phyloP scores from a whole-genome alignment of 73 alveolate genomes.

The Tetrahymena elliotti region DNA sequence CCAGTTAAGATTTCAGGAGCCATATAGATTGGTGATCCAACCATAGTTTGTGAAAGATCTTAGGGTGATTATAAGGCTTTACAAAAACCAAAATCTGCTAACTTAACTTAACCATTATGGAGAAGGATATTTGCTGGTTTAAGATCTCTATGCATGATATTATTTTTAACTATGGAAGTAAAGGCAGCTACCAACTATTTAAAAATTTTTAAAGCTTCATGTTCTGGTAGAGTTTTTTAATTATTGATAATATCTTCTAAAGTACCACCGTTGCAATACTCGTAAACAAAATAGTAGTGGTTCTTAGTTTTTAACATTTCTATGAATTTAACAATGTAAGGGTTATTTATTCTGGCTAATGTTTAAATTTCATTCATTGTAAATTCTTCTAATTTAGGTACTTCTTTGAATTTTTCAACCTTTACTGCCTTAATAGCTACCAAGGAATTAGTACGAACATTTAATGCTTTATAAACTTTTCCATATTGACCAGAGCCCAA shows the following conservation, averaged over 20 bases:
- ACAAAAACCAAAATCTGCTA: constrained; percentile 44
- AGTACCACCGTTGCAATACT: constrained; percentile 32
- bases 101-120: constrained; percentile 13
- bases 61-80: constrained; percentile 9
- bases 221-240: constrained; percentile 17
- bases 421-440: constrained; percentile 42
- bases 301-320: constrained; percentile 31
- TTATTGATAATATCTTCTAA: constrained; percentile 10
- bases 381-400: constrained; percentile 39
- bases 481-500: constrained; percentile 39
- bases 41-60: constrained; percentile 37
- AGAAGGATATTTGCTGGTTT: constrained; percentile 31
- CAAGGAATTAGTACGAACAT: constrained; percentile 11
- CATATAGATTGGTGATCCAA: constrained; percentile 49
- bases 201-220: constrained; percentile 18
- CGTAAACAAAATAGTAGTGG: constrained; percentile 28
- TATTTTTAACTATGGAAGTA: constrained; percentile 7
- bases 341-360: constrained; percentile 21
- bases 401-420: constrained; percentile 35
- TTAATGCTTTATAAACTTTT: constrained; percentile 37
- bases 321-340: constrained; percentile 21
- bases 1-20: constrained; percentile 53
- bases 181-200: constrained; percentile 18
- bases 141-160: constrained; percentile 39
- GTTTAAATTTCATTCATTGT: constrained; percentile 45